Evolutionary conservation across 2,329 filamentous ascomycete species (phyloP).

Genomic region (Aspergillus amoenus): DNA sequence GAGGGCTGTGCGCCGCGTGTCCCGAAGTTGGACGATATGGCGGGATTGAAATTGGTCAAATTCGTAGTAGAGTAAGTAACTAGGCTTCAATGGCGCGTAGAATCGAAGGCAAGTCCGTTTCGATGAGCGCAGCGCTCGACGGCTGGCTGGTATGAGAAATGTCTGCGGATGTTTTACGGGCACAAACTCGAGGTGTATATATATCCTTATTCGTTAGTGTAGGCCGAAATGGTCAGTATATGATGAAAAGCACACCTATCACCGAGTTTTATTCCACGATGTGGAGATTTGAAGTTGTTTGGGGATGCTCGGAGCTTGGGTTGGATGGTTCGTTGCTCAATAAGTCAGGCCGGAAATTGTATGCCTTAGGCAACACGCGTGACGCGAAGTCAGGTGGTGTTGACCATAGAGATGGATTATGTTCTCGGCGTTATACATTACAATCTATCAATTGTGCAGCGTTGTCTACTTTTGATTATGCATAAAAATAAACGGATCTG

Average conservation of each 20-base stretch:
- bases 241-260: neutral
- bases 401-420: neutral
- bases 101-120: neutral
- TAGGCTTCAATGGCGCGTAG: neutral
- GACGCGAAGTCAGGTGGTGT: conserved; percentile 34
- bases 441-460: too few species aligned
- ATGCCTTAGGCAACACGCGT: conserved; percentile 31
- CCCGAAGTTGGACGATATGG: neutral
- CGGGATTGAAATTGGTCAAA: neutral
- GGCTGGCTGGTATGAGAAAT: neutral
- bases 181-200: neutral
- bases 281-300: conserved; percentile 3
- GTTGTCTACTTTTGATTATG: neutral
- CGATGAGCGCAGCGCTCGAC: neutral
- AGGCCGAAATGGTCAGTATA: neutral
- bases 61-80: neutral
- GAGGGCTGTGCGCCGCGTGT: neutral
- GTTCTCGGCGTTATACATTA: too few species aligned
- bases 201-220: neutral
- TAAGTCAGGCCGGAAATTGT: conserved; percentile 11
- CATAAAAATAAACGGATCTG: too few species aligned
- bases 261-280: neutral
- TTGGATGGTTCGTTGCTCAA: neutral
- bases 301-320: conserved; percentile 21
- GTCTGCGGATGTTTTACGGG: neutral